These are phyloP conservation scores for Phyllosticta citrichinensis DNA, from an alignment of 2,329 filamentous ascomycete species.

Conservation along the genomic window DNA sequence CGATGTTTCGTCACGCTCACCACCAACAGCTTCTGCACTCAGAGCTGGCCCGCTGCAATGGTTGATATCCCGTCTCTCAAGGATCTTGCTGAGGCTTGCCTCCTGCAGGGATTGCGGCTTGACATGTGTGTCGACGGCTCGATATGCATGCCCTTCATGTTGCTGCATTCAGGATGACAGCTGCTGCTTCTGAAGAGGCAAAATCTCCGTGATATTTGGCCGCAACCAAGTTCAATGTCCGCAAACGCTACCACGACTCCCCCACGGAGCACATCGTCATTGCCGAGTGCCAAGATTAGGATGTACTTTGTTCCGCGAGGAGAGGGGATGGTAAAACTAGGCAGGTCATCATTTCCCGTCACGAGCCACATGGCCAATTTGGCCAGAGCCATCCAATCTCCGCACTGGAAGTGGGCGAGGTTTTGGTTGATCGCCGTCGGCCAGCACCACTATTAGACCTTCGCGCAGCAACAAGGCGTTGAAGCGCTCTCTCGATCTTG, in stretches of 20 bases:
- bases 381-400: not conserved
- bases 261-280: not conserved
- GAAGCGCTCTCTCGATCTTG: not conserved
- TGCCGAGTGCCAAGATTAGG: not conserved
- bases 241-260: not conserved
- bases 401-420: not conserved
- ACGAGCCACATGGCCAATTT: not conserved
- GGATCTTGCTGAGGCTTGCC: not conserved
- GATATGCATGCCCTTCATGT: not conserved
- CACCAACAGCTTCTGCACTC: not conserved
- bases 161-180: not conserved
- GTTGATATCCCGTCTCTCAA: not conserved
- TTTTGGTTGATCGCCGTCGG: not conserved
- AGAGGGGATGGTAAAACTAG: not conserved
- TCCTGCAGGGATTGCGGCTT: not conserved
- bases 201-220: not conserved
- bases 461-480: not conserved
- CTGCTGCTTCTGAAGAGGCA: not conserved
- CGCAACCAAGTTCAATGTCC: not conserved
- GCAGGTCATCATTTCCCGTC: not conserved
- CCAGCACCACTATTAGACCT: not conserved
- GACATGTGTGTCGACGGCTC: not conserved
- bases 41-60: not conserved
- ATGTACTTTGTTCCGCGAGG: not conserved
- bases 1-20: not conserved